These are phyloP conservation scores for Phalaenopsis equestris DNA, from an alignment of 106 monocot species.

Conservation along the genomic window DNA sequence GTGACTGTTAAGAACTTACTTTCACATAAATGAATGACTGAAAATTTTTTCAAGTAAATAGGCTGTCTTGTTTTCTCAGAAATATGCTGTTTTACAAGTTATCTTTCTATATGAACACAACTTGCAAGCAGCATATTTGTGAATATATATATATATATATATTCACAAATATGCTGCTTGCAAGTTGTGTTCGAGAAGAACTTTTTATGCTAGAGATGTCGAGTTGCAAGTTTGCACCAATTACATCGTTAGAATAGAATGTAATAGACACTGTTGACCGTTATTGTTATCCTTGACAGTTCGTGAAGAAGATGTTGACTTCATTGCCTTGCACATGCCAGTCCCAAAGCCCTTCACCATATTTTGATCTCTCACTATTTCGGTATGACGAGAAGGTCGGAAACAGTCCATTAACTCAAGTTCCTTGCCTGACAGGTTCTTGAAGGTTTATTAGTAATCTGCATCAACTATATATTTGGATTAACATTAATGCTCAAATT, in stretches of 20 bases:
- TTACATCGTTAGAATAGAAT: background rate
- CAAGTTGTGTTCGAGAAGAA: background rate
- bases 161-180: background rate
- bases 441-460: background rate
- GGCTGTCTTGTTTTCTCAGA: background rate
- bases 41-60: background rate
- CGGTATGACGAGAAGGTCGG: constrained; percentile 99
- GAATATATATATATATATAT: no score
- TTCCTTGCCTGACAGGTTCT: background rate
- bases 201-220: background rate
- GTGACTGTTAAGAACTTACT: background rate
- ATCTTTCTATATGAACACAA: no score
- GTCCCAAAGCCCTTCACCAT: constrained; percentile 97
- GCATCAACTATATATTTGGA: constrained; percentile 1
- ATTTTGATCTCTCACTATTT: constrained; percentile 94
- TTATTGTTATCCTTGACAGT: constrained; percentile 44
- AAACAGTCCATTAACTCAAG: constrained; percentile 3
- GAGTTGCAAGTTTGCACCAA: background rate
- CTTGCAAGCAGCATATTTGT: no score
- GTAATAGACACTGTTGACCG: background rate
- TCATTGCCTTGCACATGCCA: constrained; percentile 83
- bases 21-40: background rate
- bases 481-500: constrained; percentile 1
- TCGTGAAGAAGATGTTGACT: constrained; percentile 85
- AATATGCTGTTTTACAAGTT: background rate